A percentile compares a stretch with the other conserved stretches of the same genome.
phyloP scores from a whole-genome alignment of 1,139 yeast genomes.

The Debaryomyces sp. region DNA sequence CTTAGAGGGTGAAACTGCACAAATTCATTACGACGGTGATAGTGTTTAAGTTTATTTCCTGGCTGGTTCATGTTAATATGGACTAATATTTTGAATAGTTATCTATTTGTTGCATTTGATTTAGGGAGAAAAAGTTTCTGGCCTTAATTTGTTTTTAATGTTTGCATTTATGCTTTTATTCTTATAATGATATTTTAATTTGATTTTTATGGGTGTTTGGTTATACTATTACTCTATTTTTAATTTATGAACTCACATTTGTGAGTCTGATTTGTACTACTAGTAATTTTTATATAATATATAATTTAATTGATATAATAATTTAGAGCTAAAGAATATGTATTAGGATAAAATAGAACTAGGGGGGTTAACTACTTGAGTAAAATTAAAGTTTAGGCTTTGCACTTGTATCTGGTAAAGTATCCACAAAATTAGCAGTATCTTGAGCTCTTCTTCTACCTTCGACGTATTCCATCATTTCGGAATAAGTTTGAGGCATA shows the following conservation, averaged over 20 bases:
- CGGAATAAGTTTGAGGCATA: slow-evolving; percentile 83
- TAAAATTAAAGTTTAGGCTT: slow-evolving; percentile 1
- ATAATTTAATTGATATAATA: slow-evolving; percentile 3
- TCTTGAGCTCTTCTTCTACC: slow-evolving; percentile 89
- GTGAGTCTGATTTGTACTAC: slow-evolving; percentile 4
- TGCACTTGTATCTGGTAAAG: slow-evolving; percentile 28
- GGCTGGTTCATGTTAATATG: background rate
- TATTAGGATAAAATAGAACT: background rate
- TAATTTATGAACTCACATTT: background rate
- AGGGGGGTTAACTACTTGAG: background rate
- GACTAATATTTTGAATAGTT: background rate
- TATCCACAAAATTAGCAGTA: slow-evolving; percentile 69
- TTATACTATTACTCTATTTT: slow-evolving; percentile 2
- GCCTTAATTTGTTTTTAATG: background rate
- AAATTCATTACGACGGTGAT: slow-evolving; percentile 34
- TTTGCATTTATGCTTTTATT: background rate
- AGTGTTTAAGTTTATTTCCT: slow-evolving; percentile 26
- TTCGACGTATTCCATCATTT: slow-evolving; percentile 88
- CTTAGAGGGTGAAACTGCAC: slow-evolving; percentile 38
- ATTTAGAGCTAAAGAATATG: background rate
- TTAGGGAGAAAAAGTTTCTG: slow-evolving; percentile 1
- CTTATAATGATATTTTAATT: slow-evolving; percentile 2
- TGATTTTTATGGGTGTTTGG: slow-evolving; percentile 6
- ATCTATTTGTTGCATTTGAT: background rate
- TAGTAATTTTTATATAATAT: slow-evolving; percentile 4